Conservation (phyloP, 768 basidiomycete genomes). For the Auricularia sp. region DNA sequence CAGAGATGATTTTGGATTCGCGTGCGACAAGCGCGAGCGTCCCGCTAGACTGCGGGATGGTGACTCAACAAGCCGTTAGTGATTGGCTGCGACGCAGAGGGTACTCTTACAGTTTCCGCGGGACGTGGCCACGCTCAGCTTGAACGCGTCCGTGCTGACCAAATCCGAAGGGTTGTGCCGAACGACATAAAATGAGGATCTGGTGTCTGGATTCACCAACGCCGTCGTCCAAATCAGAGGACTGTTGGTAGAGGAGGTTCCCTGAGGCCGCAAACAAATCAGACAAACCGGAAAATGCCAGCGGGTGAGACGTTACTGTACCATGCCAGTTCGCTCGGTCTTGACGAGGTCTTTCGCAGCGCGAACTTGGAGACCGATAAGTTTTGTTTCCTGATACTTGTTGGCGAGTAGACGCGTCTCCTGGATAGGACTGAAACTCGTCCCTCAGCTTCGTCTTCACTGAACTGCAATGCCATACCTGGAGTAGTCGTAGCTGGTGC, state of each 20-base stretch:
- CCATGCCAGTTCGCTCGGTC: background rate
- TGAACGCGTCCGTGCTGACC: slow-evolving; percentile 6
- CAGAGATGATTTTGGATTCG: background rate
- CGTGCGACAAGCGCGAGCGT: background rate
- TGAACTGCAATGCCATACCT: background rate
- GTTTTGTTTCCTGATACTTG: background rate
- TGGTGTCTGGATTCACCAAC: slow-evolving; percentile 34
- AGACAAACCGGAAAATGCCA: background rate
- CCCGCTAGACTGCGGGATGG: slow-evolving; percentile 2
- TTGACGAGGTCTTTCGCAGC: background rate
- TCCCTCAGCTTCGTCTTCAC: background rate
- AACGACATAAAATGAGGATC: slow-evolving; percentile 38
- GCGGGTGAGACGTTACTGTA: background rate
- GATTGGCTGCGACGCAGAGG: background rate
- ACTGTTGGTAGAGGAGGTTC: slow-evolving; percentile 39
- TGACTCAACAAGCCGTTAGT: background rate
- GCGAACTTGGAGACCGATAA: background rate
- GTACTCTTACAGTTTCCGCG: background rate
- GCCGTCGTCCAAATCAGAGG: slow-evolving; percentile 35
- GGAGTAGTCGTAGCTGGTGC: background rate
- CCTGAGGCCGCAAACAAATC: slow-evolving; percentile 15
- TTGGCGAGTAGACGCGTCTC: background rate
- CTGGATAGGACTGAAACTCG: background rate
- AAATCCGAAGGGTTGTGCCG: slow-evolving; percentile 28
- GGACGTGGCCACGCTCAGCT: background rate